These are phyloP conservation scores for Lipomyces yarrowii DNA, from an alignment of 1,139 yeast species.

Conservation along the genomic window DNA sequence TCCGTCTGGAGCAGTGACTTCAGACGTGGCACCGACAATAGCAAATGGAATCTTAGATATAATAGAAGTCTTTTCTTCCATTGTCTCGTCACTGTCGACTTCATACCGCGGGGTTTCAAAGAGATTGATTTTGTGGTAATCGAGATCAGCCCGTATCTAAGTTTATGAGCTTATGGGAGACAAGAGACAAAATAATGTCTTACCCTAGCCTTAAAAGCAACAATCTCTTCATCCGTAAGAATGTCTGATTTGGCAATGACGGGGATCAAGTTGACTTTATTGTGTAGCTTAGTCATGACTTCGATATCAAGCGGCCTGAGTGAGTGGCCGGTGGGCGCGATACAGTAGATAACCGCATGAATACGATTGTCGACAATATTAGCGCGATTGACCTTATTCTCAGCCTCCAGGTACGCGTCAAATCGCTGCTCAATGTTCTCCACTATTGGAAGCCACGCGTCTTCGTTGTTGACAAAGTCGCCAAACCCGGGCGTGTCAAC, in stretches of 20 bases:
- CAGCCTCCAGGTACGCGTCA: conserved; percentile 86
- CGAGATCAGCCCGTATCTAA: conserved; percentile 69
- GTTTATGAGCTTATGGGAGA: conserved; percentile 39
- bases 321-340: conserved; percentile 97
- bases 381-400: conserved; percentile 83
- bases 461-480: conserved; percentile 82
- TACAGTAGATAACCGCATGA: conserved; percentile 85
- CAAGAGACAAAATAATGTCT: neutral
- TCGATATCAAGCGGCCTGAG: conserved; percentile 86
- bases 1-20: conserved; percentile 75
- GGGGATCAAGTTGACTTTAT: conserved; percentile 91
- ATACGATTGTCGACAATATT: conserved; percentile 71
- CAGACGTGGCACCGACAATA: conserved; percentile 84
- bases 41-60: conserved; percentile 86
- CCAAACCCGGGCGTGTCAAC: conserved; percentile 96
- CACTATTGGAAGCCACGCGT: conserved; percentile 91
- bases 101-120: conserved; percentile 81
- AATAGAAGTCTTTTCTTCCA: conserved; percentile 64
- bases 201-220: conserved; percentile 61
- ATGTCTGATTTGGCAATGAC: conserved; percentile 95
- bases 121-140: conserved; percentile 71
- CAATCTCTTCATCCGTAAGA: conserved; percentile 82
- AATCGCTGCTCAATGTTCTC: conserved; percentile 86
- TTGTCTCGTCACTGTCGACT: conserved; percentile 85
- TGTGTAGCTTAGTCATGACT: conserved; percentile 86